phyloP scores from a whole-genome alignment of 768 basidiomycete species.

The Piloderma croceum region DNA sequence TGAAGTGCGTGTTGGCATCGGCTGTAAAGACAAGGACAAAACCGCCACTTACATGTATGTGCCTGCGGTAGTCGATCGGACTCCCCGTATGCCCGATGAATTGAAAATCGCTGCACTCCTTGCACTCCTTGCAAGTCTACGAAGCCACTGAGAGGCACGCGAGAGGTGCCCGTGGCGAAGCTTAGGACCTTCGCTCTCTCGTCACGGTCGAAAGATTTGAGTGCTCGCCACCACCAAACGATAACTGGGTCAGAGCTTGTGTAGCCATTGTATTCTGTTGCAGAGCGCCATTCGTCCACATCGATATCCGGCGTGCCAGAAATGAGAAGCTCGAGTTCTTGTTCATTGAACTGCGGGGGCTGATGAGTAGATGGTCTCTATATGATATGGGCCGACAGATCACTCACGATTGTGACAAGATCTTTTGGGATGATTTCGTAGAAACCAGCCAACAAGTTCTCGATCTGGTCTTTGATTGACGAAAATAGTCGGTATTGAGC shows the following conservation, averaged over 20 bases:
- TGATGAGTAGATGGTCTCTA: constrained; percentile 6
- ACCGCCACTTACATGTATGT: constrained; percentile 66
- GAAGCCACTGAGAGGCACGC: constrained; percentile 93
- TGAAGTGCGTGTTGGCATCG: constrained; percentile 7
- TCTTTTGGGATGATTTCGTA: constrained; percentile 98
- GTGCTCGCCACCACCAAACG: constrained; percentile 98
- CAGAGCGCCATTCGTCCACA: constrained; percentile 94
- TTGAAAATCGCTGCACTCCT: constrained; percentile 91
- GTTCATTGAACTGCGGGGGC: constrained; percentile 74
- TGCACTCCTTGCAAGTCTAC: constrained; percentile 92
- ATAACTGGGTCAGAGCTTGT: constrained; percentile 89
- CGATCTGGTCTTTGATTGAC: constrained; percentile 94
- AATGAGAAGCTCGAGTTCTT: constrained; percentile 89
- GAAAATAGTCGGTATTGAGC: constrained; percentile 91
- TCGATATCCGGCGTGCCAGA: constrained; percentile 99
- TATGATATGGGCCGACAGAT: constrained; percentile 1
- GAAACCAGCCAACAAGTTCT: constrained; percentile 84
- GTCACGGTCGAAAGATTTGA: constrained; percentile 95
- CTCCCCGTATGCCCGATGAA: constrained; percentile 89
- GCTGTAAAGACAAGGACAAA: constrained; percentile 2
- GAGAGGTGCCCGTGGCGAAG: constrained; percentile 90
- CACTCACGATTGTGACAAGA: constrained; percentile 81
- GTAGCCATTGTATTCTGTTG: constrained; percentile 88
- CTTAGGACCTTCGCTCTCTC: constrained; percentile 95
- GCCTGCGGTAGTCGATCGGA: constrained; percentile 82